Evolutionary conservation across 805 yeast species (phyloP).

Genomic region (Barnettozyma vustinii): DNA sequence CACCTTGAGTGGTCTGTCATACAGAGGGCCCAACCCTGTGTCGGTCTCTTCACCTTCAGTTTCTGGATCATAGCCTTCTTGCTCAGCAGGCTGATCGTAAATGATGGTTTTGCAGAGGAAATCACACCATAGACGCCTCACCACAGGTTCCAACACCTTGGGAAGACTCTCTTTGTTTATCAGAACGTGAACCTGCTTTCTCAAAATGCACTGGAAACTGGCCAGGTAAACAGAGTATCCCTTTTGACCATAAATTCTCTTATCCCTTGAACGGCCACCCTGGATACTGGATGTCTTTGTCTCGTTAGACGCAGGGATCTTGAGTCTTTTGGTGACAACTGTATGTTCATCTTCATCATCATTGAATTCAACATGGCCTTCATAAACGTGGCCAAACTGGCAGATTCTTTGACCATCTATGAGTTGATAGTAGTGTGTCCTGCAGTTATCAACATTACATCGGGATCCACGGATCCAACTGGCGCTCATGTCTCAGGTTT

Average conservation of each 20-base stretch:
- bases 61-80: neutral
- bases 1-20: slow-evolving; percentile 4
- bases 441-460: slow-evolving; percentile 90
- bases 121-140: slow-evolving; percentile 34
- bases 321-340: slow-evolving; percentile 22
- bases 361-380: slow-evolving; percentile 70
- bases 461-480: slow-evolving; percentile 57
- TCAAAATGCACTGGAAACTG: slow-evolving; percentile 47
- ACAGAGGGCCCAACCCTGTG: slow-evolving; percentile 5
- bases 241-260: slow-evolving; percentile 40
- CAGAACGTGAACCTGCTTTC: slow-evolving; percentile 40
- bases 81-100: neutral
- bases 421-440: slow-evolving; percentile 65
- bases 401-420: slow-evolving; percentile 80
- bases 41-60: slow-evolving; percentile 8
- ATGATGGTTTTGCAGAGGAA: slow-evolving; percentile 11
- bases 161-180: slow-evolving; percentile 30
- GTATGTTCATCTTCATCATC: slow-evolving; percentile 70
- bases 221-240: slow-evolving; percentile 40
- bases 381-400: slow-evolving; percentile 86
- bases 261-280: slow-evolving; percentile 1
- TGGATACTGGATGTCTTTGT: neutral
- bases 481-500: slow-evolving; percentile 13
- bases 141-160: slow-evolving; percentile 25
- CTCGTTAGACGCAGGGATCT: slow-evolving; percentile 14